These are phyloP conservation scores for Cordia subcordata DNA, from an alignment of 257 asterid genomes.

Conservation along the genomic window DNA sequence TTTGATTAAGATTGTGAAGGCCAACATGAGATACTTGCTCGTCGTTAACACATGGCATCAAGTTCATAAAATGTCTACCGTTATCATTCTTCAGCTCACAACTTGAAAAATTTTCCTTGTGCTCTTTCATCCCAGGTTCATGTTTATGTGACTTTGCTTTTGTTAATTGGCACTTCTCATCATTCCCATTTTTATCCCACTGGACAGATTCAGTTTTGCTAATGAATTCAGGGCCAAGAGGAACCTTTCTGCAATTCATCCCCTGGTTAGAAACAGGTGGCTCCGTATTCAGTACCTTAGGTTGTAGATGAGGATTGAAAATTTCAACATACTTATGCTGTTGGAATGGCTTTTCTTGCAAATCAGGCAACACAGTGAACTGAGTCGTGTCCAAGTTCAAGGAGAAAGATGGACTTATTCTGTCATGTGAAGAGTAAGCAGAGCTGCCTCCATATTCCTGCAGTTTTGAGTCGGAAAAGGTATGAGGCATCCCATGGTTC, in stretches of 20 bases:
- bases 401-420: conserved; percentile 38
- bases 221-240: conserved; percentile 26
- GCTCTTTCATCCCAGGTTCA: conserved; percentile 15
- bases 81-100: conserved; percentile 20
- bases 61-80: conserved; percentile 18
- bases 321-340: conserved; percentile 31
- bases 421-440: conserved; percentile 44
- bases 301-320: conserved; percentile 31
- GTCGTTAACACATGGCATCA: conserved; percentile 26
- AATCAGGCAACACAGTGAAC: conserved; percentile 34
- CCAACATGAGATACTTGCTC: conserved; percentile 21
- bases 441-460: conserved; percentile 52
- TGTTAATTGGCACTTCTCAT: conserved; percentile 19
- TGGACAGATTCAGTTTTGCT: conserved; percentile 17
- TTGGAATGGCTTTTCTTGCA: conserved; percentile 36
- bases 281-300: conserved; percentile 27
- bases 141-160: not conserved
- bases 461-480: conserved; percentile 64
- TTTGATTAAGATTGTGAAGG: conserved; percentile 22
- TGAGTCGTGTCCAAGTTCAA: conserved; percentile 42
- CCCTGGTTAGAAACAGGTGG: conserved; percentile 28
- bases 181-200: conserved; percentile 12
- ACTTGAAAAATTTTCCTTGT: conserved; percentile 17
- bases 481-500: conserved; percentile 51
- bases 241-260: conserved; percentile 19